Evolutionary conservation across 139 green algal species (phyloP), one percentile per base, ranked within the genome.

Genomic region (Volvox africanus): DNA sequence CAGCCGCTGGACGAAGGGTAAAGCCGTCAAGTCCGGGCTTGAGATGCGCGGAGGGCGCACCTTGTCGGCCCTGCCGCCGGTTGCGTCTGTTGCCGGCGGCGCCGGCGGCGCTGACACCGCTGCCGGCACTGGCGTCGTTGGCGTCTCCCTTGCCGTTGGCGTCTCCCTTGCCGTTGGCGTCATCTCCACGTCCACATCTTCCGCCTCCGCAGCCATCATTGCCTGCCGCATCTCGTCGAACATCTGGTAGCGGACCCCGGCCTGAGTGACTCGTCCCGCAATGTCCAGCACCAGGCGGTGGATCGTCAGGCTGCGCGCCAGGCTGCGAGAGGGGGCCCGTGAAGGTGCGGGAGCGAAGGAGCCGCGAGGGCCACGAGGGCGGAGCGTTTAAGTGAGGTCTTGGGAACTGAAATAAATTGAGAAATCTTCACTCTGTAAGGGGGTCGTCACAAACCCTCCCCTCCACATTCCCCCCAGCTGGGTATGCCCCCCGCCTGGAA

Each of bases 221-320:
- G 3, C 13, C 50, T 55, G 44, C 5, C 86, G 86, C 86, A 90
- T 84, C 71, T 90, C 86, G 5, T 61, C 73, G 30, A 90, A 90
- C 71, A 90, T 73, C 71, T 90, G 86, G 86, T 91, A 91, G 26
- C 87, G 75, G n/a, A 55, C 76, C 87, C 61, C 68, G 16, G 35
- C 76, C 28, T 71, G 61, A 35, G 87, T 84, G 16, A 91, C 33
- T 33, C 61, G 55, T 26, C 76, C 87, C 50, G 30, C 3, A 26
- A 55, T 26, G 87, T 86, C 87, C 61, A 91, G 26, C 12, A 50
- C 9, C 61, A 91, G 87, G 24, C 61, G 76, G 76, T 91, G 87
- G 32, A 91, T 33, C 22, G 87, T 91, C 19, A 86, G 55, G 87
- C 76, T 86, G 76, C 76, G 87, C 26, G 76, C 85, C 76, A 61